A percentile compares a stretch with the other conserved stretches of the same genome.
phyloP scores from a whole-genome alignment of 1,284 basidiomycete genomes.

The Singerocomus rubriflavus region DNA sequence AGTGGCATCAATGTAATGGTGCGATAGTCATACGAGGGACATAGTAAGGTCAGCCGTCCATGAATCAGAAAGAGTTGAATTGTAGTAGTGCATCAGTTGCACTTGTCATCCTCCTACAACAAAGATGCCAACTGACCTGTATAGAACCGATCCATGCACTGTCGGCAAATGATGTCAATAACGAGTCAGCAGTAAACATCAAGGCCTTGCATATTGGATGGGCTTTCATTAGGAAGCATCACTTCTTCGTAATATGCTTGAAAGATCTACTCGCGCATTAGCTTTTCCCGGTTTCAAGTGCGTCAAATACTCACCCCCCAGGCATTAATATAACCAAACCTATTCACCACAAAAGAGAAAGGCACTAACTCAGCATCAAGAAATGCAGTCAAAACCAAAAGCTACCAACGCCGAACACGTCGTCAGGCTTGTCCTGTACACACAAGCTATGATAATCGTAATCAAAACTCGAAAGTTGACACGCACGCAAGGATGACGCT shows the following conservation, averaged over 20 bases:
- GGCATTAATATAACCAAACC: conserved; percentile 29
- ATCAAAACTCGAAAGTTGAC: conserved; percentile 15
- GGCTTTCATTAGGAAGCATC: conserved; percentile 23
- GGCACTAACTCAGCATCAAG: conserved; percentile 2
- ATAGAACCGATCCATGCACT: conserved; percentile 40
- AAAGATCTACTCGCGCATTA: conserved; percentile 25
- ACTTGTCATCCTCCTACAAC: neutral
- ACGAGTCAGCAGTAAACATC: neutral
- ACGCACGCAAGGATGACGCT: conserved; percentile 45
- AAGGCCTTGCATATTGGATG: conserved; percentile 31
- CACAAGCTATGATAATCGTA: neutral
- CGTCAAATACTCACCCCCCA: conserved; percentile 26
- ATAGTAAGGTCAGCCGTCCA: neutral
- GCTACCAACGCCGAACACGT: conserved; percentile 15
- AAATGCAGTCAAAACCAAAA: neutral
- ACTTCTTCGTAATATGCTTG: conserved; percentile 37
- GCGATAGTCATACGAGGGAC: neutral
- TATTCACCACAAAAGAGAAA: conserved; percentile 11
- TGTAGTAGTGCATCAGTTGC: neutral
- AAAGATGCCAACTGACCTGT: conserved; percentile 21
- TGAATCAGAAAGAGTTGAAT: too few relatives aligned
- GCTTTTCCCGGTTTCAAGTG: neutral
- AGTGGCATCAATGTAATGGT: neutral
- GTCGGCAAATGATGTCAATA: conserved; percentile 4
- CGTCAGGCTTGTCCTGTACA: conserved; percentile 21